These are phyloP conservation scores for Cucurbita pepo DNA, from an alignment of 306 rosid species.

Conservation along the genomic window DNA sequence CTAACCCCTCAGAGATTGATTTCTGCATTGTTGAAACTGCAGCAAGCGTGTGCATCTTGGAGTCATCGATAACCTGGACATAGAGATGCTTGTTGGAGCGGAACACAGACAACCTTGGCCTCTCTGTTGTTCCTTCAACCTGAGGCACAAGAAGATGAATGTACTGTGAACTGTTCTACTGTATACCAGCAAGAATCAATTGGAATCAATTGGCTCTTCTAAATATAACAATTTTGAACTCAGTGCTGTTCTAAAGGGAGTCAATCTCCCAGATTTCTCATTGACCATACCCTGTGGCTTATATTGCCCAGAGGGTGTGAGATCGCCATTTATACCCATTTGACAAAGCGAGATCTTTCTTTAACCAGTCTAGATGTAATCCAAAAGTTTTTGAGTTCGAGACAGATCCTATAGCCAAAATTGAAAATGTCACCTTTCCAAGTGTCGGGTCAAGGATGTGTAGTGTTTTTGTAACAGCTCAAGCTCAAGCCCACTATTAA, in stretches of 20 bases:
- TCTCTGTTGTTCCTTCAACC: conserved; percentile 93
- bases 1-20: conserved; percentile 51
- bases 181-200: background rate
- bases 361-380: background rate
- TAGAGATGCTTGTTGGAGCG: conserved; percentile 87
- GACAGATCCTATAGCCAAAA: background rate
- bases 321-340: background rate
- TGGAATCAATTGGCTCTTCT: background rate
- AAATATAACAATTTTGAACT: background rate
- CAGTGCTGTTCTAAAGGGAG: background rate
- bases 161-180: background rate
- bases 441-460: background rate
- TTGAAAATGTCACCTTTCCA: background rate
- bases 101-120: conserved; percentile 82
- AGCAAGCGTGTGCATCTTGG: conserved; percentile 86
- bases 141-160: conserved; percentile 15
- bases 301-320: too few species aligned
- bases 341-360: background rate
- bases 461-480: background rate
- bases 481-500: too few species aligned
- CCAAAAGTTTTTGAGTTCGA: background rate
- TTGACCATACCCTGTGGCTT: background rate
- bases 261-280: background rate
- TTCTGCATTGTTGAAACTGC: conserved; percentile 89
- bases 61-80: conserved; percentile 93